A percentile compares a stretch with the other conserved stretches of the same genome.
Evolutionary conservation across 2,329 filamentous ascomycete genomes (phyloP).

Genomic region (Fusarium beomiforme): DNA sequence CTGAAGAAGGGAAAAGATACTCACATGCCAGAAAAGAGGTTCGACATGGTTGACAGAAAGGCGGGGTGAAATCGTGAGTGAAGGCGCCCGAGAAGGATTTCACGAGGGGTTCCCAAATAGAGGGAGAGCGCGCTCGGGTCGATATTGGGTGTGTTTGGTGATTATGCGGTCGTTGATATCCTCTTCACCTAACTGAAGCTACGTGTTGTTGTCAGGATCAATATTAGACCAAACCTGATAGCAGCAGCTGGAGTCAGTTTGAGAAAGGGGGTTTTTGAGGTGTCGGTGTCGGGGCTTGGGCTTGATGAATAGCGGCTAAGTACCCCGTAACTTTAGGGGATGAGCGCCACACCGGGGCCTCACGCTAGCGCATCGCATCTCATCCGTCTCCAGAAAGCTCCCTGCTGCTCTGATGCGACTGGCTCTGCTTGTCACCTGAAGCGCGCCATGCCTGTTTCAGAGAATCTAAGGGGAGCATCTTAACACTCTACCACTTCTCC

Average conservation of each 20-base stretch:
- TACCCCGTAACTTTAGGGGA: slow-evolving; percentile 36
- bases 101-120: slow-evolving; percentile 18
- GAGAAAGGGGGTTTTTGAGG: slow-evolving; percentile 44
- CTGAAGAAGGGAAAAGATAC: slow-evolving; percentile 45
- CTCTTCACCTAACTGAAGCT: neutral
- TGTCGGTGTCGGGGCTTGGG: slow-evolving; percentile 39
- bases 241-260: slow-evolving; percentile 33
- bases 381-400: slow-evolving; percentile 14
- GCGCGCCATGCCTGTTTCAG: slow-evolving; percentile 37
- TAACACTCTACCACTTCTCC: slow-evolving; percentile 1
- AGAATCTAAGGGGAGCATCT: neutral
- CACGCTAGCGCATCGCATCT: slow-evolving; percentile 23
- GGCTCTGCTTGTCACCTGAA: slow-evolving; percentile 39
- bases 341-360: slow-evolving; percentile 28
- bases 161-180: neutral
- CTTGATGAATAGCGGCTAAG: slow-evolving; percentile 37
- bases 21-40: slow-evolving; percentile 71
- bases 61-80: slow-evolving; percentile 40
- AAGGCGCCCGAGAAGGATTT: slow-evolving; percentile 35
- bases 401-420: slow-evolving; percentile 23
- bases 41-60: slow-evolving; percentile 60
- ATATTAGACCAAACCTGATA: slow-evolving; percentile 29
- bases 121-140: neutral
- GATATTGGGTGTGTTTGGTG: neutral
- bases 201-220: slow-evolving; percentile 31